Conservation (phyloP, 148 eudicot genomes). For the Cornus florida region DNA sequence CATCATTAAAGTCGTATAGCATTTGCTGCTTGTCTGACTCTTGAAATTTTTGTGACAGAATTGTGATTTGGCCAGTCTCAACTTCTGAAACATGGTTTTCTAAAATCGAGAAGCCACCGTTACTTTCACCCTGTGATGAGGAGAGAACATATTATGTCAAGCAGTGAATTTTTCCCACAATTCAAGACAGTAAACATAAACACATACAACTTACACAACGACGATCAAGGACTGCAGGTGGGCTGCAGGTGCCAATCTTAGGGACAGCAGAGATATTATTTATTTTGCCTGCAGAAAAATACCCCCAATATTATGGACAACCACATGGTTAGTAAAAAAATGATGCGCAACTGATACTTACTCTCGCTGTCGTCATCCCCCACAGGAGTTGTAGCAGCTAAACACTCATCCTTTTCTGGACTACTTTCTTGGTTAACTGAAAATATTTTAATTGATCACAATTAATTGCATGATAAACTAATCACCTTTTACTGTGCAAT, state of each 20-base stretch:
- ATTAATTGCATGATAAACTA: conserved; percentile 8
- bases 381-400: conserved; percentile 21
- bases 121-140: conserved; percentile 60
- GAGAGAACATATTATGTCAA: conserved; percentile 28
- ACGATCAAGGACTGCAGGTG: conserved; percentile 37
- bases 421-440: conserved; percentile 59
- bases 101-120: conserved; percentile 42
- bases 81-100: conserved; percentile 38
- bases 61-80: conserved; percentile 29
- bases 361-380: conserved; percentile 32
- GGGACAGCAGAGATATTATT: conserved; percentile 30
- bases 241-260: conserved; percentile 26
- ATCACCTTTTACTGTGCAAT: not conserved
- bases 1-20: conserved; percentile 69
- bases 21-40: conserved; percentile 32
- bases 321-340: conserved; percentile 1
- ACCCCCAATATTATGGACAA: conserved; percentile 8
- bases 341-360: conserved; percentile 18
- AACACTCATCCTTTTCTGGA: conserved; percentile 31
- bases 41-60: conserved; percentile 23
- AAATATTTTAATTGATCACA: conserved; percentile 16
- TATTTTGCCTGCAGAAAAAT: conserved; percentile 42
- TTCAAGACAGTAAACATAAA: conserved; percentile 31
- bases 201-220: conserved; percentile 87
- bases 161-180: conserved; percentile 23